Evolutionary conservation across 768 basidiomycete species (phyloP).

Genomic region (Ramaria sp.): DNA sequence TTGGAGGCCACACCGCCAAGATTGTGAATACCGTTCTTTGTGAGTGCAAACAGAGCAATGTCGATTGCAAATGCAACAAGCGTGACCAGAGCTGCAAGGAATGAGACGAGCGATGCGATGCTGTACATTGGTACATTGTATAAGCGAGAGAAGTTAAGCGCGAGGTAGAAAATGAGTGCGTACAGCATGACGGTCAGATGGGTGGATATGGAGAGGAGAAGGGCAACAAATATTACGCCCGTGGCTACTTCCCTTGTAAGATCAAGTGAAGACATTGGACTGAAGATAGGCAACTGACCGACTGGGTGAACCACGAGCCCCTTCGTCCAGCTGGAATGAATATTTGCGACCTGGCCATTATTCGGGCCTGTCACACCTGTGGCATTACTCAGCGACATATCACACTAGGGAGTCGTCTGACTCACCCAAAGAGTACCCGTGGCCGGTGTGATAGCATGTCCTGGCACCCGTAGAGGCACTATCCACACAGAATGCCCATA

Average conservation of each 20-base stretch:
- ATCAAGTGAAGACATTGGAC: background rate
- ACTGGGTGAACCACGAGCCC: constrained; percentile 69
- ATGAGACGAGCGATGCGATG: constrained; percentile 39
- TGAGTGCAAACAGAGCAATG: constrained; percentile 57
- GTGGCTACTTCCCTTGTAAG: constrained; percentile 23
- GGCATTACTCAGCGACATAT: background rate
- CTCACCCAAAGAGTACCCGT: constrained; percentile 41
- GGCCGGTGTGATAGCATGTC: constrained; percentile 25
- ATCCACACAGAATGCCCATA: constrained; percentile 33
- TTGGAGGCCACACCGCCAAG: constrained; percentile 32
- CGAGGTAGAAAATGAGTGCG: background rate
- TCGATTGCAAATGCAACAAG: constrained; percentile 70
- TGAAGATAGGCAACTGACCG: constrained; percentile 34
- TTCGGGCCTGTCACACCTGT: constrained; percentile 24
- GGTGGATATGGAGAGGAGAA: constrained; percentile 50
- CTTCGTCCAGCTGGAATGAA: constrained; percentile 55
- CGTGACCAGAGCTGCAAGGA: constrained; percentile 58
- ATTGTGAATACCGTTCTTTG: constrained; percentile 46
- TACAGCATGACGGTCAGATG: constrained; percentile 34
- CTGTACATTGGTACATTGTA: background rate
- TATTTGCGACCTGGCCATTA: constrained; percentile 27
- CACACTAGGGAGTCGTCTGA: background rate
- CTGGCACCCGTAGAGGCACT: background rate
- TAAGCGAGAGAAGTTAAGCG: background rate
- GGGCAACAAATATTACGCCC: constrained; percentile 52